These are phyloP conservation scores for Coelastrella sp. DNA, from an alignment of 139 green algal genomes.

Conservation along the genomic window DNA sequence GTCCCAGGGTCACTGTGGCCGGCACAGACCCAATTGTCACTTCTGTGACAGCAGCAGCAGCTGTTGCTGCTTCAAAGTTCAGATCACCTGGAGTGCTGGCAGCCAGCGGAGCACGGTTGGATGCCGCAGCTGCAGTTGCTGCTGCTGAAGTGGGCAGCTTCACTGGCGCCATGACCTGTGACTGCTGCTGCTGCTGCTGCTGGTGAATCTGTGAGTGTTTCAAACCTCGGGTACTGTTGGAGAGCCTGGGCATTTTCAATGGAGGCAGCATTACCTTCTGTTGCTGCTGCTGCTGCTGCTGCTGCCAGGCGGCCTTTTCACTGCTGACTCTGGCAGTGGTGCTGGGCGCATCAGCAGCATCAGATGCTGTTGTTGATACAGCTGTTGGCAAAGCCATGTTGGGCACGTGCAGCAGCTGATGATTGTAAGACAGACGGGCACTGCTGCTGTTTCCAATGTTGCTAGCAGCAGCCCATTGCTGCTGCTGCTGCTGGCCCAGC, in stretches of 20 bases:
- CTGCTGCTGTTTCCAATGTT: neutral
- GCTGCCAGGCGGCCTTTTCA: neutral
- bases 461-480: neutral
- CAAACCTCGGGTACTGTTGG: neutral
- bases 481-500: too few species aligned
- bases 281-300: conserved; percentile 6
- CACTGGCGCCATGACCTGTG: neutral
- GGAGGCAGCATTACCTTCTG: neutral
- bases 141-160: conserved; percentile 6
- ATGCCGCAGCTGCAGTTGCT: conserved; percentile 14
- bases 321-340: neutral
- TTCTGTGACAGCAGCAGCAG: neutral
- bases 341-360: neutral
- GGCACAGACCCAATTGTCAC: neutral
- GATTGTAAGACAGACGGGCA: neutral
- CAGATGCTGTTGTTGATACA: neutral
- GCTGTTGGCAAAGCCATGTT: neutral
- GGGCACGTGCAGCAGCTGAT: neutral
- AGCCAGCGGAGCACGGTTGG: neutral
- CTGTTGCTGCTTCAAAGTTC: neutral
- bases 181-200: neutral
- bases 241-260: neutral
- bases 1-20: neutral
- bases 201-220: neutral
- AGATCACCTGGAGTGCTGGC: neutral